Evolutionary conservation across 2,329 filamentous ascomycete genomes (phyloP).

Genomic region (Aspergillus sp.): DNA sequence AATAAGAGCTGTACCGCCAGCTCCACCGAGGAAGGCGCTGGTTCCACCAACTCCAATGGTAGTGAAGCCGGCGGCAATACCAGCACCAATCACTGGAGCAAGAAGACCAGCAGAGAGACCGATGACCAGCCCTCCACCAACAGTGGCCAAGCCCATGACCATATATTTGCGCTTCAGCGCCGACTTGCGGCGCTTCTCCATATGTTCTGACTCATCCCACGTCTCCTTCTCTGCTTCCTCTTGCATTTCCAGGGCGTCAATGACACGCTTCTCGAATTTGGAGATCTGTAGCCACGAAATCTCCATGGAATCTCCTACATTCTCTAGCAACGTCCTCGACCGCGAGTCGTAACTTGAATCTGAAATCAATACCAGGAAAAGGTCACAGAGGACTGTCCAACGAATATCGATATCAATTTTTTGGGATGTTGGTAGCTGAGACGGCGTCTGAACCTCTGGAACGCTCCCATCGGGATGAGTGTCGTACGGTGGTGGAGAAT

Average conservation of each 20-base stretch:
- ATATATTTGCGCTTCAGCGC: slow-evolving; percentile 81
- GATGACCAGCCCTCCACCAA: slow-evolving; percentile 92
- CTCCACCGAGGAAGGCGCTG: slow-evolving; percentile 82
- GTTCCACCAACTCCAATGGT: slow-evolving; percentile 93
- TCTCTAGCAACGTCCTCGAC: slow-evolving; percentile 79
- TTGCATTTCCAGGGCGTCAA: slow-evolving; percentile 96
- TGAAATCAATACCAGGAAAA: slow-evolving; percentile 95
- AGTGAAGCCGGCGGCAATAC: slow-evolving; percentile 89
- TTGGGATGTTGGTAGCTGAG: slow-evolving; percentile 74
- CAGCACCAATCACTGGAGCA: slow-evolving; percentile 90
- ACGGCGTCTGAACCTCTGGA: slow-evolving; percentile 77
- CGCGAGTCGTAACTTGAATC: slow-evolving; percentile 90
- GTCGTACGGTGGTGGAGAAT: slow-evolving; percentile 55
- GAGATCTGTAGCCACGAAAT: slow-evolving; percentile 92
- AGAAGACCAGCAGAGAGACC: slow-evolving; percentile 89
- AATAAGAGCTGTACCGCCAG: slow-evolving; percentile 90
- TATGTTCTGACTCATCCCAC: slow-evolving; percentile 95
- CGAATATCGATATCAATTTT: slow-evolving; percentile 94
- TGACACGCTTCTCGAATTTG: slow-evolving; percentile 94
- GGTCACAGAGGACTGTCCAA: slow-evolving; percentile 94
- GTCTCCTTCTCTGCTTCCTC: slow-evolving; percentile 91
- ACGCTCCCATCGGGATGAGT: slow-evolving; percentile 66
- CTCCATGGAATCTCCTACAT: slow-evolving; percentile 75
- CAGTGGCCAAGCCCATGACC: slow-evolving; percentile 95
- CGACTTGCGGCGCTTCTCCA: slow-evolving; percentile 78